Evolutionary conservation across 83 land plant species (phyloP).

Genomic region (Picea abies): DNA sequence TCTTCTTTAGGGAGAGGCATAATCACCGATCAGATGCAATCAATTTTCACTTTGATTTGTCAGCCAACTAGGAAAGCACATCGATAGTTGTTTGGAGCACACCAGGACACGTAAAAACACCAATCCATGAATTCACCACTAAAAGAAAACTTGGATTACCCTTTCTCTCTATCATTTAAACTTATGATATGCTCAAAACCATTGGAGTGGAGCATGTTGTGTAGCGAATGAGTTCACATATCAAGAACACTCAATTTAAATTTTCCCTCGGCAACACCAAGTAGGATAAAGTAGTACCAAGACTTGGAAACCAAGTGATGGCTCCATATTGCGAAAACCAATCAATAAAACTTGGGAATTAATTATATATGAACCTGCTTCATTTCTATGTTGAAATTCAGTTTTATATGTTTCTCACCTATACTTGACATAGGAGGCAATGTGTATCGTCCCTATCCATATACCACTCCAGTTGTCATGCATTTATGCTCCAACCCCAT

Average conservation of each 20-base stretch:
- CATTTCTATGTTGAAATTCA: too few relatives aligned
- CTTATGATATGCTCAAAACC: slow-evolving; percentile 84
- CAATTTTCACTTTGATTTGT: too few relatives aligned
- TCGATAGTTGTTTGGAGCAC: too few relatives aligned
- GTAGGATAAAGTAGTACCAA: slow-evolving; percentile 86
- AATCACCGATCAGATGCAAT: too few relatives aligned
- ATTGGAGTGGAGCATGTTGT: slow-evolving; percentile 83
- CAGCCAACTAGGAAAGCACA: too few relatives aligned
- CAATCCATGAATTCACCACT: slow-evolving; percentile 69
- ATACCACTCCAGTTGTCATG: too few relatives aligned
- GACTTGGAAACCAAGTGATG: slow-evolving; percentile 78
- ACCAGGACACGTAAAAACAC: too few relatives aligned
- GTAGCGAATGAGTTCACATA: slow-evolving; percentile 23
- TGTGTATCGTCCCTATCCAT: too few relatives aligned
- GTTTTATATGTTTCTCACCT: slow-evolving; percentile 33
- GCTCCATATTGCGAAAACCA: slow-evolving; percentile 43
- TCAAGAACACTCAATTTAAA: not conserved
- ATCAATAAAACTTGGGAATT: too few relatives aligned
- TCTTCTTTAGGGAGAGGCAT: too few relatives aligned
- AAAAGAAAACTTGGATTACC: slow-evolving; percentile 62
- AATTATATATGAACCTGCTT: too few relatives aligned
- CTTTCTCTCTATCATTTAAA: slow-evolving; percentile 76
- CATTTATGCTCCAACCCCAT: too few relatives aligned
- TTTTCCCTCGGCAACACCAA: slow-evolving; percentile 33
- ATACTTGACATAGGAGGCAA: slow-evolving; percentile 16